Base-by-base conservation (phyloP, 768 basidiomycete genomes). In the Lactarius quietus region DNA sequence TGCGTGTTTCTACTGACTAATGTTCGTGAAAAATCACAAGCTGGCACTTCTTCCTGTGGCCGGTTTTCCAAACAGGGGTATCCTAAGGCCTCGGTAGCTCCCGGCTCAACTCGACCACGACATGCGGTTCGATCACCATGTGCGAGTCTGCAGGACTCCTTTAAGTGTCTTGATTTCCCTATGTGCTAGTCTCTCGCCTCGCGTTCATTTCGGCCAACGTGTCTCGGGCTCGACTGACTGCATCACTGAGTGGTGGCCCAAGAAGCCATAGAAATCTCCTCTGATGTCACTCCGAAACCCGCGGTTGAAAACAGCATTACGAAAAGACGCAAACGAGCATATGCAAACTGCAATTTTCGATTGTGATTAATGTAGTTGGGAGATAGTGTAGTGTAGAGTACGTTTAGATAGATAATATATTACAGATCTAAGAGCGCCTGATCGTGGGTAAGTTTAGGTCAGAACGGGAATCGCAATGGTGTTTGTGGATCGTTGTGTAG, bases 401-500 rank as follows among this genome's bases (percentile, higher is more conserved):
- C 26, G 17, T n/a, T 51, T 53, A 59, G 18, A 45, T 64, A 64
- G 4, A 59, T 43, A 58, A 64, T 59, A 64, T 61, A 61, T 36
- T 36, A 35, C 60, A 48, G 15, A 29, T 51, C n/a, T 15, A 61
- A 57, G 41, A 35, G 41, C 29, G 58, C 35, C 20, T 23, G 39
- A 12, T 48, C 26, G 43, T 31, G 31, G 31, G 23, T 38, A 52
- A 58, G 31, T 26, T 57, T 52, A n/a, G 6, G 33, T 65, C 31
- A 66, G 61, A 66, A 66, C 15, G 65, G 65, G 38, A 66, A 66
- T 52, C 56, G 56, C 38, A 57, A 20, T 0, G 56, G 38, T 8
- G 31, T 29, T 3, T 62, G 54, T 39, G 55, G n/a, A 20, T 62
- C 57, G 7, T 43, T 33, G 43, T 45, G 5, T 17, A 52, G 26